phyloP scores from a whole-genome alignment of 345 rosid species.

The Sonneratia caseolaris region DNA sequence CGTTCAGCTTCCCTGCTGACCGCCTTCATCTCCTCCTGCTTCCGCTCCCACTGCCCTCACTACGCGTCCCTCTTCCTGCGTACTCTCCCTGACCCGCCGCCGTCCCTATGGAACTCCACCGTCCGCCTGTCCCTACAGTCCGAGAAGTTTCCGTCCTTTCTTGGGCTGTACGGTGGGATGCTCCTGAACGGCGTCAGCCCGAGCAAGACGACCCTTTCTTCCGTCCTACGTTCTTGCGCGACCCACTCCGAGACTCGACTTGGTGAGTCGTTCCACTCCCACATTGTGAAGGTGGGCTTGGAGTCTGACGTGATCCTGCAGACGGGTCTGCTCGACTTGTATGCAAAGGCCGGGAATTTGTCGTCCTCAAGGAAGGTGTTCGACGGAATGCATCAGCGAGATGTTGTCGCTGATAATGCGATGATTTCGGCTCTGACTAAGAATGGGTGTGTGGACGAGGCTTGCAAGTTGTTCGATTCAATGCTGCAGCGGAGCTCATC shows the following conservation, averaged over 20 bases:
- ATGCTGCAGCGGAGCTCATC: slow-evolving; percentile 6
- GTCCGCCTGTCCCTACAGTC: slow-evolving; percentile 9
- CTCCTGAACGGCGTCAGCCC: slow-evolving; percentile 2
- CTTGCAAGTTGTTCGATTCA: slow-evolving; percentile 2
- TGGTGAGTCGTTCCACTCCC: slow-evolving; percentile 7
- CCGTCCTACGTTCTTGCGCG: slow-evolving; percentile 6
- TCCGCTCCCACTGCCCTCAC: slow-evolving; percentile 4
- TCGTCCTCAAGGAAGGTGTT: slow-evolving; percentile 8
- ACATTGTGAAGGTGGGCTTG: slow-evolving; percentile 4
- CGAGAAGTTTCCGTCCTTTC: slow-evolving; percentile 5
- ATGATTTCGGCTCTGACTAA: slow-evolving; percentile 10
- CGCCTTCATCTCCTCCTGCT: slow-evolving; percentile 10
- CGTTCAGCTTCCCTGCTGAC: slow-evolving; percentile 3
- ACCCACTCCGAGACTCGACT: slow-evolving; percentile 1
- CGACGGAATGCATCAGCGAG: slow-evolving; percentile 6
- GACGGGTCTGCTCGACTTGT: slow-evolving; percentile 12
- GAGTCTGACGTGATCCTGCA: slow-evolving; percentile 9
- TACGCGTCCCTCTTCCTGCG: slow-evolving; percentile 9
- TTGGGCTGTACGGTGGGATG: slow-evolving; percentile 6
- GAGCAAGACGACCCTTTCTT: slow-evolving; percentile 9
- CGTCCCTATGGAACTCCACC: slow-evolving; percentile 9
- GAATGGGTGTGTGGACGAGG: slow-evolving; percentile 7
- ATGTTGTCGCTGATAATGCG: slow-evolving; percentile 9
- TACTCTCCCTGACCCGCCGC: neutral
- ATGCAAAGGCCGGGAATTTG: slow-evolving; percentile 8